phyloP scores from a whole-genome alignment of 768 basidiomycete species.

The Macrolepiota dolichaula region DNA sequence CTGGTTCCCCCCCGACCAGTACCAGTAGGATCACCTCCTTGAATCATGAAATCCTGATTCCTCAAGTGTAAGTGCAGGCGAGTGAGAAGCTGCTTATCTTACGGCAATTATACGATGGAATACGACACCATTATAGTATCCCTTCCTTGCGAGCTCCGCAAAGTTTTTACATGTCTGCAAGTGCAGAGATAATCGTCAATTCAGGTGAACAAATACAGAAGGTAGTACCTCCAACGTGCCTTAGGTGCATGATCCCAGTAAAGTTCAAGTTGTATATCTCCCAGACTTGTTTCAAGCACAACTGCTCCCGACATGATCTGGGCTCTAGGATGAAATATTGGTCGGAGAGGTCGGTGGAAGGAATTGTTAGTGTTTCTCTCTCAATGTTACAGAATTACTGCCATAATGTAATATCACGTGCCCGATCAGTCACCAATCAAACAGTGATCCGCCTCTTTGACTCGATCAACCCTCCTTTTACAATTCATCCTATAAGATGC shows the following conservation, averaged over 20 bases:
- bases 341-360: not conserved
- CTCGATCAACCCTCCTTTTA: not conserved
- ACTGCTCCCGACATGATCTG: conserved; percentile 46
- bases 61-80: not conserved
- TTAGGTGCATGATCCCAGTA: conserved; percentile 90
- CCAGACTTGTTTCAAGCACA: conserved; percentile 77
- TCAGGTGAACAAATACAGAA: conserved; percentile 3
- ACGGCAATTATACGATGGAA: conserved; percentile 94
- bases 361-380: not conserved
- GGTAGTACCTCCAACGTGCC: conserved; percentile 27
- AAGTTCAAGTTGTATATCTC: conserved; percentile 86
- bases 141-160: conserved; percentile 81
- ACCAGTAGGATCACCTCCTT: conserved; percentile 93
- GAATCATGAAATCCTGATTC: conserved; percentile 91
- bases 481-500: conserved; percentile 44
- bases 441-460: not conserved
- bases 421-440: not conserved
- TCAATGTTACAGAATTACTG: not conserved
- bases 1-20: conserved; percentile 91
- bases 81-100: conserved; percentile 18
- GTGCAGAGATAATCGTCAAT: conserved; percentile 16
- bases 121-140: conserved; percentile 87
- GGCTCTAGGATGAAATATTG: not conserved
- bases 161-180: conserved; percentile 93
- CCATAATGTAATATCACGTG: not conserved